Percentiles rank a stretch among this genome's conserved stretches.
These are phyloP conservation scores for Neocallimastix lanati DNA, from an alignment of 192 early-diverging fungal genomes.

Conservation along the genomic window DNA sequence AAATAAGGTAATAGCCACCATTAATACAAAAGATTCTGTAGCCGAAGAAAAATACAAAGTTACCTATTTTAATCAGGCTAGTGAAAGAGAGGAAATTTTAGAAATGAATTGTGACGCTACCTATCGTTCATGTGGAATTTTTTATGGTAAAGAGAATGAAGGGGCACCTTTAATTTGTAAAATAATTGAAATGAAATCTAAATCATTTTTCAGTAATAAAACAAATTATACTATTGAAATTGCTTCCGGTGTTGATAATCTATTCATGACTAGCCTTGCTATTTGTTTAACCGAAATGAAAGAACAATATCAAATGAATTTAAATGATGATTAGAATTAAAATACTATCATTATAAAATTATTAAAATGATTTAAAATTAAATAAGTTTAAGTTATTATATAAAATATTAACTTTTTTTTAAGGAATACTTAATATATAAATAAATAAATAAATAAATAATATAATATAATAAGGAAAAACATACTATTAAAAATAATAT, in stretches of 20 bases:
- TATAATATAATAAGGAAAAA: no score
- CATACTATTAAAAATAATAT: no score
- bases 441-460: no score
- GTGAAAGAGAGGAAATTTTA: neutral
- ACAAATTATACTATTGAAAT: neutral
- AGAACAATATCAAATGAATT: neutral
- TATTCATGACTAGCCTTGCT: neutral
- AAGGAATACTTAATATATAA: no score
- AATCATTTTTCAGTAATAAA: neutral
- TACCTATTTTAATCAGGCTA: neutral
- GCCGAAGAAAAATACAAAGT: neutral
- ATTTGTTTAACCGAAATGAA: neutral
- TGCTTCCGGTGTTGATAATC: neutral
- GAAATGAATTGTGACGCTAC: neutral
- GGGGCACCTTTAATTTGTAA: neutral
- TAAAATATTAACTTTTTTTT: no score
- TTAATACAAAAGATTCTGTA: neutral
- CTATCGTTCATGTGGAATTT: neutral
- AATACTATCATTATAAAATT: no score
- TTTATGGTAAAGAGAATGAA: neutral
- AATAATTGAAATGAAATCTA: neutral
- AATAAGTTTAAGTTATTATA: no score
- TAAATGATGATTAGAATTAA: neutral
- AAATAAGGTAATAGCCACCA: neutral
- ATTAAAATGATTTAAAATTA: no score